These are phyloP conservation scores for Asterochloris erici DNA, from an alignment of 139 green algal genomes.

Conservation along the genomic window DNA sequence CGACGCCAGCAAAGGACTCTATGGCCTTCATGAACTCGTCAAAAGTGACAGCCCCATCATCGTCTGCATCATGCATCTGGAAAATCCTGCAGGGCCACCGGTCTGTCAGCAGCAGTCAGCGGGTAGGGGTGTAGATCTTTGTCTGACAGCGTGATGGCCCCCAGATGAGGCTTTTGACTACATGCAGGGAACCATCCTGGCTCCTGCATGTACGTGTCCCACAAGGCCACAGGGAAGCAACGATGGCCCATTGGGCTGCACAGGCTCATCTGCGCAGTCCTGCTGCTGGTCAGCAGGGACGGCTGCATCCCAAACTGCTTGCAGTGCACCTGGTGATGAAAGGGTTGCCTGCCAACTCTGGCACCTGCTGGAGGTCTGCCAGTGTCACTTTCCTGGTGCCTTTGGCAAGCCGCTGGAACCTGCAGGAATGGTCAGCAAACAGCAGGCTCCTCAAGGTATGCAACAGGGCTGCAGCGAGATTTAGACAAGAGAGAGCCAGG, in stretches of 20 bases:
- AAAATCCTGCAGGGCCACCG: constrained; percentile 10
- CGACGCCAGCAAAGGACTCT: constrained; percentile 15
- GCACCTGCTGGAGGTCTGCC: constrained; percentile 20
- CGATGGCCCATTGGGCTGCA: too few species aligned
- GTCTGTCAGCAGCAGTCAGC: too few species aligned
- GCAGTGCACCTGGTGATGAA: background rate
- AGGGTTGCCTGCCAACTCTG: constrained; percentile 28
- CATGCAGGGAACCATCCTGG: too few species aligned
- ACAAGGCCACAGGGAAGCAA: too few species aligned
- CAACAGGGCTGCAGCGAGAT: background rate
- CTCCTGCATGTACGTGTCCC: too few species aligned
- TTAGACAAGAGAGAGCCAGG: background rate
- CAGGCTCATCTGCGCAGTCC: too few species aligned
- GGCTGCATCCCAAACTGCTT: too few species aligned
- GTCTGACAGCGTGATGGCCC: too few species aligned
- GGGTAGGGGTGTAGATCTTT: too few species aligned
- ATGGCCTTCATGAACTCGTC: constrained; percentile 19
- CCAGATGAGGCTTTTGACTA: too few species aligned
- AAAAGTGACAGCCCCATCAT: constrained; percentile 11
- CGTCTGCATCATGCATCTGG: constrained; percentile 23
- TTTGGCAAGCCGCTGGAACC: constrained; percentile 26
- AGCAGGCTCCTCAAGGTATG: background rate
- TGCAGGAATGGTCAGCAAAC: background rate
- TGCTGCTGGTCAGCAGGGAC: too few species aligned
- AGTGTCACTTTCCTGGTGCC: constrained; percentile 12